A percentile compares a stretch with the other conserved stretches of the same genome.
phyloP scores from a whole-genome alignment of 108 stramenopile genomes.

The Pseudonitzschia multistriata region DNA sequence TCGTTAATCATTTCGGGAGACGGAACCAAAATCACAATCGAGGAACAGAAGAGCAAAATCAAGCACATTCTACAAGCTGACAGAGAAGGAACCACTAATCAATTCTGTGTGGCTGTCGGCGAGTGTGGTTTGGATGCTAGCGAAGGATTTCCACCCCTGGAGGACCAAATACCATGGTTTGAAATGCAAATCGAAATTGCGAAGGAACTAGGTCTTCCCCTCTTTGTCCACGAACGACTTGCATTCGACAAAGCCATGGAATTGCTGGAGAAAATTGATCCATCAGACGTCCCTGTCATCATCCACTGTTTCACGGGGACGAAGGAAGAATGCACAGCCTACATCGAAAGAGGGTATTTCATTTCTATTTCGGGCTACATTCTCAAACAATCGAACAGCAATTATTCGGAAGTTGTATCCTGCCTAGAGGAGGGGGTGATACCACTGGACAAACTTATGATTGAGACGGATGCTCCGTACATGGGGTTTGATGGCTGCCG shows the following conservation, averaged over 20 bases:
- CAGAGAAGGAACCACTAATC: not conserved
- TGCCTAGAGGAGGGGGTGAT: slow-evolving; percentile 62
- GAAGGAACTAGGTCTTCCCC: slow-evolving; percentile 51
- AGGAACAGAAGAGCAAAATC: slow-evolving; percentile 3
- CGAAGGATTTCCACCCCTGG: slow-evolving; percentile 68
- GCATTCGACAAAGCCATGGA: slow-evolving; percentile 64
- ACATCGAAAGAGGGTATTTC: slow-evolving; percentile 68
- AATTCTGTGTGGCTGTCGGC: slow-evolving; percentile 59
- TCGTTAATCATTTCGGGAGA: slow-evolving; percentile 10
- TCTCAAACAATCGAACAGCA: slow-evolving; percentile 36
- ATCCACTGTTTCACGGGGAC: slow-evolving; percentile 89
- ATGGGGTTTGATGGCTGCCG: slow-evolving; percentile 78
- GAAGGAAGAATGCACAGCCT: slow-evolving; percentile 52
- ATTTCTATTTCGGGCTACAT: slow-evolving; percentile 66
- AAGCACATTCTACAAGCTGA: not conserved
- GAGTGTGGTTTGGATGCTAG: slow-evolving; percentile 79
- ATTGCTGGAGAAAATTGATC: slow-evolving; percentile 45
- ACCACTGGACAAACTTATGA: slow-evolving; percentile 72
- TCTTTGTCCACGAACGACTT: slow-evolving; percentile 79
- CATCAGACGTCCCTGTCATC: slow-evolving; percentile 45
- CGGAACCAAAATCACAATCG: slow-evolving; percentile 16
- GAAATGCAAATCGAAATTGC: slow-evolving; percentile 61
- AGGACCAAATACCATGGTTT: slow-evolving; percentile 66
- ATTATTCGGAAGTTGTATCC: slow-evolving; percentile 42
- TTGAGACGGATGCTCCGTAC: slow-evolving; percentile 89